Evolutionary conservation across 192 early-diverging fungal genomes (phyloP), one percentile per base, ranked within the genome.

Genomic region (Coemansia sp.): DNA sequence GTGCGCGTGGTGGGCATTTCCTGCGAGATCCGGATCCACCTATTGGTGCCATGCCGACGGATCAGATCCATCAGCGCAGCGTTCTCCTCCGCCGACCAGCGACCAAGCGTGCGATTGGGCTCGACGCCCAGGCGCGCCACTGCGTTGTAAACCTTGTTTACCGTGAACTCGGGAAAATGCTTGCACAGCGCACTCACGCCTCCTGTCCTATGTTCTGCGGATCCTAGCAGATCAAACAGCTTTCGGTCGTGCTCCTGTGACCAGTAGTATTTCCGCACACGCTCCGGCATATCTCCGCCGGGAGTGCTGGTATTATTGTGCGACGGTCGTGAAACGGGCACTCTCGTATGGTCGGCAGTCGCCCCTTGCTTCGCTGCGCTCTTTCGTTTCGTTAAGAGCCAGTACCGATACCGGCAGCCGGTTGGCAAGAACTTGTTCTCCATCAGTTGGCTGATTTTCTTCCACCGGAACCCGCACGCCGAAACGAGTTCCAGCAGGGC

Each of bases 1-100:
- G 72, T 59, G 1, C 77, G 59, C 0, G 43, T 23, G 4, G 69
- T 72, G 6, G 77, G 67, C 77, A 80, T 71, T 15, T 32, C 12
- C 21, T 26, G 7, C 0, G 77, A 39, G 16, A 80, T 67, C 4
- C 9, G 13, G 5, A 21, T 9, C 77, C 77, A 80, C 56, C 75
- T 53, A 4, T 45, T 23, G 15, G 57, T 43, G 26, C 54, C 63
- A 38, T 80, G 41, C 19, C 32, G 40, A 12, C 59, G 26, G 11
- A 47, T 47, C 11, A 80, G 69, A 15, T 50, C 19, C 58, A 68
- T 7, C n/a, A 75, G 58, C 19, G 62, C 66, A 8, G 23, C 16
- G 58, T 70, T 58, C 48, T 75, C 77, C 1, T 52, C 38, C 0
- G 9, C 43, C 13, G 56, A 63, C 77, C 77, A 80, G 18, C 9